Base-by-base conservation (phyloP, 2,329 filamentous ascomycete species). In the Proliferodiscus dingleyae region DNA sequence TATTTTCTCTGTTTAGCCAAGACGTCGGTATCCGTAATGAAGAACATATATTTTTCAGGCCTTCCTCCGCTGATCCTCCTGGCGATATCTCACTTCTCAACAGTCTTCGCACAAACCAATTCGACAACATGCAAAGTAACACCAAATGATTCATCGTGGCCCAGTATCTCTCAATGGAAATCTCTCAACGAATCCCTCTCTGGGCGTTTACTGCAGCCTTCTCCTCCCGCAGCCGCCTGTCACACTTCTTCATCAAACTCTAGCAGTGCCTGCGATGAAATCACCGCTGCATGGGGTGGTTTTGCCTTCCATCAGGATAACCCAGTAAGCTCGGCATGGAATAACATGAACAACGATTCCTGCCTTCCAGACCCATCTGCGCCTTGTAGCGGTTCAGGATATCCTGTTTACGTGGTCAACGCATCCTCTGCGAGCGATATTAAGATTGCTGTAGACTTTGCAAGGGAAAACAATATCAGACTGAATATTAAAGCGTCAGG, bases 141-240 rank as follows among this genome's bases (percentile, higher is more conserved):
- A 40, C 73, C 70, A 2, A 67, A 66, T 16, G 66, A 67, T 8
- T 23, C 60, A 6, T 57, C 59, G 41, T 79, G 75, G 76, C 77
- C 75, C 0, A 68, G 68, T 1, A 47, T 65, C n/a, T 54, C 63
- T 1, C 61, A 60, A 11, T 79, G 75, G 75, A 50, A 54, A 6
- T 53, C 55, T n/a, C 65, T 80, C 40, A 74, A 77, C 59, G 54
- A 64, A 7, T 67, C 67, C 5, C 56, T 70, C 16, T 60, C 57
- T 10, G 71, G 72, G 5, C 61, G 61, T 32, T 64, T 76, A 18
- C 54, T 75, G 43, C 61, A 58, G 32, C 64, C 73, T 26, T 23
- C 61, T 52, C 67, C 73, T 52, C 66, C 68, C 18, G 71, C 65
- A 54, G 64, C 65, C 59, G 64, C 69, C 58, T 72, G 70, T 55